These are phyloP conservation scores for Pseudogymnoascus sp. DNA, from an alignment of 2,329 filamentous ascomycete species.

Conservation along the genomic window DNA sequence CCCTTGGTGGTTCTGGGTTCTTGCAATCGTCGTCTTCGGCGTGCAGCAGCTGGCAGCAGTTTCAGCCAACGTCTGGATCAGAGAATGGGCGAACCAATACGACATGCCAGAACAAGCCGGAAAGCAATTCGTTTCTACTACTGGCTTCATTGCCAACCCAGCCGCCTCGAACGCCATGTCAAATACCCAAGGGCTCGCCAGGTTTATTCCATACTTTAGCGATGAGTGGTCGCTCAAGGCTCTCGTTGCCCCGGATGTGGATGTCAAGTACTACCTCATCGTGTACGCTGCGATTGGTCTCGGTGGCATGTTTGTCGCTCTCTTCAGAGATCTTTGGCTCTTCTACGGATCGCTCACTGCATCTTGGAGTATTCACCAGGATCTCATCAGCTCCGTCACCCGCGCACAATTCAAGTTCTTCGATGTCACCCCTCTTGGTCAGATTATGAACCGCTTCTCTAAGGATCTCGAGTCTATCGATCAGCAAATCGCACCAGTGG, in stretches of 20 bases:
- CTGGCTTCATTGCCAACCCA: conserved; percentile 23
- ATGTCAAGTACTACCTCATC: conserved; percentile 74
- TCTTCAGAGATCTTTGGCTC: conserved; percentile 76
- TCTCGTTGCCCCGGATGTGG: conserved; percentile 47
- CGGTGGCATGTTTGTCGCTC: conserved; percentile 69
- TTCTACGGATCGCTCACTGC: conserved; percentile 89
- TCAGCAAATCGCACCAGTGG: conserved; percentile 88
- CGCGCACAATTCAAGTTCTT: conserved; percentile 97
- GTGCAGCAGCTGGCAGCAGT: conserved; percentile 80
- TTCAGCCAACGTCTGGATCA: conserved; percentile 86
- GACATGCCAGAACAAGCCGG: conserved; percentile 35
- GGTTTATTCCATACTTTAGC: conserved; percentile 28
- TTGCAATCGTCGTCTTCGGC: conserved; percentile 66
- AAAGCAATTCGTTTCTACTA: conserved; percentile 11
- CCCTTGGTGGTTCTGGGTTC: conserved; percentile 89
- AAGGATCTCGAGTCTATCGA: conserved; percentile 94
- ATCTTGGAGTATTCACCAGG: conserved; percentile 74
- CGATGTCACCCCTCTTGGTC: conserved; percentile 87
- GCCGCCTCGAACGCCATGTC: conserved; percentile 22
- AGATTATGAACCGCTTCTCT: conserved; percentile 97
- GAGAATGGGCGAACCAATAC: conserved; percentile 91
- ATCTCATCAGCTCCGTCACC: conserved; percentile 69
- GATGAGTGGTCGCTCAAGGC: conserved; percentile 26
- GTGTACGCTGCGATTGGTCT: conserved; percentile 76
- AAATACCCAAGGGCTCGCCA: conserved; percentile 21